phyloP scores from a whole-genome alignment of 2,329 filamentous ascomycete species.

The Drechslerella coelobrocha region DNA sequence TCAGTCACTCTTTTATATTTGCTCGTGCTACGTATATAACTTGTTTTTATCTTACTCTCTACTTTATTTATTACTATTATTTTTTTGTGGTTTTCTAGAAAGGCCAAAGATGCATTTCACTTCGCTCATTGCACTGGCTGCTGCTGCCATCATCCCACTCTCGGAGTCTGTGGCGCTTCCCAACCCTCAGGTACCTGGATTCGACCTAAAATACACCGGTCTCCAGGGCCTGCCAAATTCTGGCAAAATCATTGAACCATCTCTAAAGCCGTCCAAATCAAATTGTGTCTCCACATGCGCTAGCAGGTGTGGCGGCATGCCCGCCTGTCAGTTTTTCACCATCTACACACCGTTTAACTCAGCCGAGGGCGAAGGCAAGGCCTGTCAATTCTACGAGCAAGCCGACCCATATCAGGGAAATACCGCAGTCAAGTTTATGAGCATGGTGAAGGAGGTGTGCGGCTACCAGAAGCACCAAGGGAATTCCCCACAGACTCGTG shows the following conservation, averaged over 20 bases:
- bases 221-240: conserved; percentile 16
- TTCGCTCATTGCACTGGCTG: neutral
- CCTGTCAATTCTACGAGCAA: conserved; percentile 31
- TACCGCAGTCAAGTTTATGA: conserved; percentile 6
- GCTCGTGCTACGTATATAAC: neutral
- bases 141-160: conserved; percentile 4
- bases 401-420: conserved; percentile 26
- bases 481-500: neutral
- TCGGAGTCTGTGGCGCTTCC: conserved; percentile 16
- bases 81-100: neutral
- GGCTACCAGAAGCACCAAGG: conserved; percentile 22
- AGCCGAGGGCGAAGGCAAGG: neutral
- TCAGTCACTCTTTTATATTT: conserved; percentile 31
- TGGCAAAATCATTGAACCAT: conserved; percentile 10
- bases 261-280: neutral
- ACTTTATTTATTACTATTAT: neutral
- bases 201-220: conserved; percentile 17
- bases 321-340: conserved; percentile 28
- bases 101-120: conserved; percentile 19
- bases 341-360: conserved; percentile 23
- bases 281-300: conserved; percentile 14
- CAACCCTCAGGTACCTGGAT: conserved; percentile 17
- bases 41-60: neutral
- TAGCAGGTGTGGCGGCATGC: conserved; percentile 10
- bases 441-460: conserved; percentile 27